Percentiles rank a stretch among this genome's conserved stretches.
These are phyloP conservation scores for Magnusiomyces tetraspermus DNA, from an alignment of 1,139 yeast genomes.

Conservation along the genomic window DNA sequence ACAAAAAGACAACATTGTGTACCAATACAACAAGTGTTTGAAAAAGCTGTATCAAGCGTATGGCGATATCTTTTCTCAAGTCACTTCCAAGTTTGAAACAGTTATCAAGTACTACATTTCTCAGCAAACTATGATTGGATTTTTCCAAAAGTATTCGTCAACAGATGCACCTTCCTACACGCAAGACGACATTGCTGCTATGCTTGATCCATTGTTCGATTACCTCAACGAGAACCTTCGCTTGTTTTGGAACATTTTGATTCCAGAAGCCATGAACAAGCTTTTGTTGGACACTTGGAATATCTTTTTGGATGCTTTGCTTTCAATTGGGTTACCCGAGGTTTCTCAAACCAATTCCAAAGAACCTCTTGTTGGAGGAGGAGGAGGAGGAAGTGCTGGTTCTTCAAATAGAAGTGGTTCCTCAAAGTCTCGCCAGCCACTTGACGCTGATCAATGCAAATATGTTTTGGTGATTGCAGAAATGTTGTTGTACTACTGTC, in stretches of 20 bases:
- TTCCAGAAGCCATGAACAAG: not conserved
- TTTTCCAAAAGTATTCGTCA: not conserved
- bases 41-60: not conserved
- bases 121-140: not conserved
- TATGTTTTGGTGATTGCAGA: not conserved
- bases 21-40: conserved; percentile 5
- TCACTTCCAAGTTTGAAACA: not conserved
- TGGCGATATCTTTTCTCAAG: not conserved
- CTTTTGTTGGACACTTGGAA: conserved; percentile 2
- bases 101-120: conserved; percentile 4
- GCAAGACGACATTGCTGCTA: not conserved
- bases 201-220: conserved; percentile 1
- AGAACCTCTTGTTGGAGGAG: not conserved
- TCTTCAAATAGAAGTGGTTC: not conserved
- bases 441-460: not conserved
- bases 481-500: not conserved
- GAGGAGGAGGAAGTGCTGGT: not conserved
- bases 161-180: not conserved
- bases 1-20: not conserved
- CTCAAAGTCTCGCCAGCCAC: not conserved
- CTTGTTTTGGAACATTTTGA: not conserved
- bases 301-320: conserved; percentile 1
- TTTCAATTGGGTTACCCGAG: conserved; percentile 1
- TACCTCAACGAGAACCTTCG: conserved; percentile 1
- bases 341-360: not conserved